Percentiles rank a stretch among this genome's conserved stretches.
phyloP scores from a whole-genome alignment of 768 basidiomycete species.

The Phaffia tasmanica region DNA sequence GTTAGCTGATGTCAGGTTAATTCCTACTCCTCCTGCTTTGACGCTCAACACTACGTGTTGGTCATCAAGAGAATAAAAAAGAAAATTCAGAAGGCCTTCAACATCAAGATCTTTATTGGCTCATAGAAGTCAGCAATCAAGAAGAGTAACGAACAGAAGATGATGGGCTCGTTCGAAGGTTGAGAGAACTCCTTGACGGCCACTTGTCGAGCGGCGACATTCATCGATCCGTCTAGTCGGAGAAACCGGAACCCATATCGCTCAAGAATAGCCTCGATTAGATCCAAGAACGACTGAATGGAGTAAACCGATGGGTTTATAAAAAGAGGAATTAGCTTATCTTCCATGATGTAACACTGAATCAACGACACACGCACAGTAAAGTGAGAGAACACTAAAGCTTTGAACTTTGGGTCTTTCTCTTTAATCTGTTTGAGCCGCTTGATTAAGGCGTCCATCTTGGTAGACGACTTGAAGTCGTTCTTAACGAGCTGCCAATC shows the following conservation, averaged over 20 bases:
- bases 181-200: slow-evolving; percentile 69
- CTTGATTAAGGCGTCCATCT: slow-evolving; percentile 68
- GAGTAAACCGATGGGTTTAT: neutral
- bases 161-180: slow-evolving; percentile 52
- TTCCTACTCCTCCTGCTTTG: slow-evolving; percentile 22
- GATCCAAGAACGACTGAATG: slow-evolving; percentile 56
- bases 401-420: slow-evolving; percentile 55
- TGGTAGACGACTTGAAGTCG: slow-evolving; percentile 81
- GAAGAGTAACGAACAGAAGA: slow-evolving; percentile 16
- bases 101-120: neutral
- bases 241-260: slow-evolving; percentile 48
- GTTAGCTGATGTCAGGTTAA: slow-evolving; percentile 25
- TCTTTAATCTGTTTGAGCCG: slow-evolving; percentile 52
- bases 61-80: slow-evolving; percentile 6
- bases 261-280: slow-evolving; percentile 60
- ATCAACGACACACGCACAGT: slow-evolving; percentile 33
- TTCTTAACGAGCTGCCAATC: slow-evolving; percentile 58
- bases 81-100: neutral
- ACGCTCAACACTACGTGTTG: slow-evolving; percentile 9
- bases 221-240: slow-evolving; percentile 89
- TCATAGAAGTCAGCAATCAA: neutral
- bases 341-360: slow-evolving; percentile 6
- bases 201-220: slow-evolving; percentile 62
- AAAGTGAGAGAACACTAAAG: slow-evolving; percentile 38
- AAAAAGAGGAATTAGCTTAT: neutral